These are phyloP conservation scores for Colletotrichum acutatum DNA, from an alignment of 2,329 filamentous ascomycete genomes.

Conservation along the genomic window DNA sequence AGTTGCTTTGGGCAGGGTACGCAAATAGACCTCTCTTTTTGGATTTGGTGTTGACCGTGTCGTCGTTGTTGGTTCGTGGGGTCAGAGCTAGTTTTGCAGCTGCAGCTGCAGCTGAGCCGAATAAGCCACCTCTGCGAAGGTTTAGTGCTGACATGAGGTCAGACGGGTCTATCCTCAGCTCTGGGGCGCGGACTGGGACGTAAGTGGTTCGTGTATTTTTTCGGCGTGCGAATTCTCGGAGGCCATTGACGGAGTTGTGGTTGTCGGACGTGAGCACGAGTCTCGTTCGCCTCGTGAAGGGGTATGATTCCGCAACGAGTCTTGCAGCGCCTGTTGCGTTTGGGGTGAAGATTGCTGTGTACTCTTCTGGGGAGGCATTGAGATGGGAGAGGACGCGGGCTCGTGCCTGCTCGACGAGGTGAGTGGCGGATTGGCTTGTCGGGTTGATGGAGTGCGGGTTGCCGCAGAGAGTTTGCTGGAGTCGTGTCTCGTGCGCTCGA, in stretches of 20 bases:
- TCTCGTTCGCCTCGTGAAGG: slow-evolving; percentile 40
- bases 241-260: slow-evolving; percentile 54
- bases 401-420: slow-evolving; percentile 45
- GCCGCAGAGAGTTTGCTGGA: slow-evolving; percentile 45
- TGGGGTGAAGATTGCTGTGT: slow-evolving; percentile 52
- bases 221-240: slow-evolving; percentile 48
- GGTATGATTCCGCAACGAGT: slow-evolving; percentile 53
- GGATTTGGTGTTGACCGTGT: too few relatives aligned
- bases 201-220: slow-evolving; percentile 43
- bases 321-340: slow-evolving; percentile 53
- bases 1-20: slow-evolving; percentile 59
- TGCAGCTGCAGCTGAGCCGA: background rate
- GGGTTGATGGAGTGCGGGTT: slow-evolving; percentile 55
- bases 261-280: slow-evolving; percentile 53
- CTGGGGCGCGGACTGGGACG: slow-evolving; percentile 41
- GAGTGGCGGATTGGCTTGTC: slow-evolving; percentile 47
- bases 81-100: background rate
- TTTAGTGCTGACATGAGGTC: slow-evolving; percentile 41
- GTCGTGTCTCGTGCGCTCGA: slow-evolving; percentile 44
- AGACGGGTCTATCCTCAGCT: slow-evolving; percentile 43
- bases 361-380: slow-evolving; percentile 49
- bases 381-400: slow-evolving; percentile 46
- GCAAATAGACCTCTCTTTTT: slow-evolving; percentile 50
- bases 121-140: slow-evolving; percentile 13
- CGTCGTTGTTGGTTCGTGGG: background rate